Evolutionary conservation across 208 protist species (phyloP).

Genomic region (Acanthamoeba triangularis): DNA sequence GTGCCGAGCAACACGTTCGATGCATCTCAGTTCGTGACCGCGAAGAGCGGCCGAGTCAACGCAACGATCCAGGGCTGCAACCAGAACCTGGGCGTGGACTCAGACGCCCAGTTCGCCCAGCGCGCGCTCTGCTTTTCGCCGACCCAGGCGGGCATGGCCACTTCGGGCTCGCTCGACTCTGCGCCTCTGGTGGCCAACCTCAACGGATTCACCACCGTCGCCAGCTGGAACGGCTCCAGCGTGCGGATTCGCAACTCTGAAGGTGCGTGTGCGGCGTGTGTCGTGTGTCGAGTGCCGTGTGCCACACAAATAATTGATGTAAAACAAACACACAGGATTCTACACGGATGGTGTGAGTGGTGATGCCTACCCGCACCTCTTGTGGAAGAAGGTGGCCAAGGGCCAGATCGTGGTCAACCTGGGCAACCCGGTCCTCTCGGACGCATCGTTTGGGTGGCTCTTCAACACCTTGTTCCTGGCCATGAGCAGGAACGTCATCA

Average conservation of each 20-base stretch:
- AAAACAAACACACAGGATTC: background rate
- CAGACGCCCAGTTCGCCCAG: constrained; percentile 2
- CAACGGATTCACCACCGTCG: background rate
- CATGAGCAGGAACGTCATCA: constrained; percentile 66
- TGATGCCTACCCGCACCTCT: constrained; percentile 10
- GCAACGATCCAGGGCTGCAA: constrained; percentile 13
- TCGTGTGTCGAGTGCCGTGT: background rate
- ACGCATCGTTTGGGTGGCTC: constrained; percentile 61
- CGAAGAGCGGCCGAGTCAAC: background rate
- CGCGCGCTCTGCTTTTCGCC: constrained; percentile 75
- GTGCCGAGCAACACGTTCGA: constrained; percentile 39
- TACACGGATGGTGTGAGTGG: background rate
- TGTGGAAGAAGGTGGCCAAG: constrained; percentile 57
- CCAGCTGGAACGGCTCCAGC: constrained; percentile 1
- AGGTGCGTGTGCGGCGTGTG: background rate
- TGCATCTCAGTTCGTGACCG: background rate
- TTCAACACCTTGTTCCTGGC: constrained; percentile 78
- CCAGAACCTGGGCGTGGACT: background rate
- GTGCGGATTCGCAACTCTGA: background rate
- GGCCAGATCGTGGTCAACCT: constrained; percentile 74
- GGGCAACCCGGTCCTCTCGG: constrained; percentile 56
- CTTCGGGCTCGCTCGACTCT: background rate
- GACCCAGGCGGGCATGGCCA: background rate
- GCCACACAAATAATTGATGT: too few species aligned
- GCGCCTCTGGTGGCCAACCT: constrained; percentile 16